phyloP scores from a whole-genome alignment of 2,329 filamentous ascomycete species.

The Akanthomyces uredinophilus region DNA sequence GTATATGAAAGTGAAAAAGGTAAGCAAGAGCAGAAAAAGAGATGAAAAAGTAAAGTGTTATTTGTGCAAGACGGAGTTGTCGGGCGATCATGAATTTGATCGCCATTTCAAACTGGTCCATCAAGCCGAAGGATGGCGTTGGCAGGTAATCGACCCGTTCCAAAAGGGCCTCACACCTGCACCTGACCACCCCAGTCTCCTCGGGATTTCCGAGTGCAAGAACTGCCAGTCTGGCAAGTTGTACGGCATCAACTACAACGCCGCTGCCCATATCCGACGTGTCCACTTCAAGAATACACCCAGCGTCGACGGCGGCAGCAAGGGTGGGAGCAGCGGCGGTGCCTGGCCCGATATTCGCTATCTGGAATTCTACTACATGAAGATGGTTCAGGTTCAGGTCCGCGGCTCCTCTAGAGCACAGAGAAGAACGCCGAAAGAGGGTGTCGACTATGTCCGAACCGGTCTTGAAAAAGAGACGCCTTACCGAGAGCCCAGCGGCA shows the following conservation, averaged over 20 bases:
- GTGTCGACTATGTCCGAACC: neutral
- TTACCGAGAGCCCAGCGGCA: neutral
- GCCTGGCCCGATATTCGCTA: constrained; percentile 50
- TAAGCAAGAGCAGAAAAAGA: neutral
- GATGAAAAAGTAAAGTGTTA: neutral
- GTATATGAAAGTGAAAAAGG: neutral
- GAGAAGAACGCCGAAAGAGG: constrained; percentile 25
- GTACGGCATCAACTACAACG: constrained; percentile 93
- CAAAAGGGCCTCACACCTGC: neutral
- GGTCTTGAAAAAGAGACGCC: constrained; percentile 12
- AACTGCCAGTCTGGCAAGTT: constrained; percentile 70
- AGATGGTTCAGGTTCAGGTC: constrained; percentile 50
- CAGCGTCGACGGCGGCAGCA: constrained; percentile 35
- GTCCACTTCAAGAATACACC: constrained; percentile 71
- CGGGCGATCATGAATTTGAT: neutral
- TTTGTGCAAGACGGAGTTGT: neutral
- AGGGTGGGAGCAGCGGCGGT: constrained; percentile 45
- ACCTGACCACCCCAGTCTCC: constrained; percentile 36
- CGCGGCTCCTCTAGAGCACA: constrained; percentile 28
- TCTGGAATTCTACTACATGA: constrained; percentile 52
- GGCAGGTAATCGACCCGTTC: neutral
- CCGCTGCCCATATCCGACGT: constrained; percentile 80
- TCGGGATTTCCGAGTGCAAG: constrained; percentile 72
- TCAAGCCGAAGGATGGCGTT: neutral
- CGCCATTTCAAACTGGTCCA: neutral